Evolutionary conservation across 495 filamentous ascomycete species (phyloP).

Genomic region (Penicillium salamii): DNA sequence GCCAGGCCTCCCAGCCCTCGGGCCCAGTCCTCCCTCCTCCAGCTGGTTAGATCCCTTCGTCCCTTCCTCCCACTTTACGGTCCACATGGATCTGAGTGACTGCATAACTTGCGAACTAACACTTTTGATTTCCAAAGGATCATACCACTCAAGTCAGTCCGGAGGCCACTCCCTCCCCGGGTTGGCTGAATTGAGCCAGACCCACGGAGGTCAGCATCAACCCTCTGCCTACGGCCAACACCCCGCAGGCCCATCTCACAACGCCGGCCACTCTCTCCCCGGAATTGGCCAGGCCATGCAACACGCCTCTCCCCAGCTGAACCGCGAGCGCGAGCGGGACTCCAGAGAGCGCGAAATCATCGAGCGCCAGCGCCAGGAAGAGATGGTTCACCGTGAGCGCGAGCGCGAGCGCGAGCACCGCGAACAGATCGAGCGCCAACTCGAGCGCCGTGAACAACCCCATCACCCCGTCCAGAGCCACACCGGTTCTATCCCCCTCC

Average conservation of each 20-base stretch:
- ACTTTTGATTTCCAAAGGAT: conserved; percentile 27
- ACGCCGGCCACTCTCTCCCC: conserved; percentile 48
- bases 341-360: conserved; percentile 47
- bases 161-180: conserved; percentile 51
- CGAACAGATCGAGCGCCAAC: conserved; percentile 49
- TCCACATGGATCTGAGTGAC: background rate
- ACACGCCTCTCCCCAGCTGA: conserved; percentile 51
- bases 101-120: conserved; percentile 19
- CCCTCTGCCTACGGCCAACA: conserved; percentile 48
- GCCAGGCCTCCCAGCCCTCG: conserved; percentile 44
- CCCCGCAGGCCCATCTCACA: conserved; percentile 38
- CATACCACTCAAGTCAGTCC: conserved; percentile 46
- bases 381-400: conserved; percentile 60
- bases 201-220: conserved; percentile 47
- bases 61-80: background rate
- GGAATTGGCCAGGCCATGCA: conserved; percentile 51
- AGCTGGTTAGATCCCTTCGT: conserved; percentile 37
- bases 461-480: conserved; percentile 80
- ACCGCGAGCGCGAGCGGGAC: conserved; percentile 53
- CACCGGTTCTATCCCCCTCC: conserved; percentile 77
- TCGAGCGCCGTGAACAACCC: conserved; percentile 49
- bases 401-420: conserved; percentile 48
- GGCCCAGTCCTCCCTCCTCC: conserved; percentile 50
- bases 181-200: conserved; percentile 50
- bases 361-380: conserved; percentile 55